phyloP scores from a whole-genome alignment of 2,329 filamentous ascomycete genomes.

The Aotearoamyces nothofagi region DNA sequence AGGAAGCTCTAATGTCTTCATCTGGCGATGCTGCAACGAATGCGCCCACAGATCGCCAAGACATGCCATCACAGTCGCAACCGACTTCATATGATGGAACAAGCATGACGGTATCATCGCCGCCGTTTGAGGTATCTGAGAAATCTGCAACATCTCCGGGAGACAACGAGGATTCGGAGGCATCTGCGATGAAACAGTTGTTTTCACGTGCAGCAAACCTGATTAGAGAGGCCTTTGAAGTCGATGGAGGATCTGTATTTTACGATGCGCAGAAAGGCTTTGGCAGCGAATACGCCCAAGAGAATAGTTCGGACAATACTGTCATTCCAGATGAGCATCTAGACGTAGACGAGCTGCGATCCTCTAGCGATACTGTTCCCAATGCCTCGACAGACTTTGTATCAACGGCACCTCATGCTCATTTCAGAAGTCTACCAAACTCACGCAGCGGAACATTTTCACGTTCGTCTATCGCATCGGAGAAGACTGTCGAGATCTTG shows the following conservation, averaged over 20 bases:
- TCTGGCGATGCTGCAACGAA: background rate
- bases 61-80: conserved; percentile 6
- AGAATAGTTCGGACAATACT: background rate
- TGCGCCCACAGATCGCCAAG: conserved; percentile 5
- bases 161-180: conserved; percentile 11
- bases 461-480: conserved; percentile 6
- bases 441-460: conserved; percentile 6
- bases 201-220: conserved; percentile 19
- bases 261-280: conserved; percentile 18
- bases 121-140: conserved; percentile 4
- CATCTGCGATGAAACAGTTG: conserved; percentile 12
- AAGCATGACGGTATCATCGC: conserved; percentile 8
- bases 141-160: conserved; percentile 4
- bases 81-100: conserved; percentile 6
- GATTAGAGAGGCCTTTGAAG: conserved; percentile 19
- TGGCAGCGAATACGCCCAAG: conserved; percentile 8
- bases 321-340: background rate
- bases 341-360: background rate
- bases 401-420: too few species aligned
- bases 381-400: background rate
- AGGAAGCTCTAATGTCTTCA: conserved; percentile 6
- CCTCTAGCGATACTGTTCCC: too few species aligned
- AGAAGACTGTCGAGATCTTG: conserved; percentile 13
- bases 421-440: background rate
- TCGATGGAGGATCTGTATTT: conserved; percentile 19